Base-by-base conservation (phyloP, 179 eudicot genomes). In the Patellifolia procumbens region DNA sequence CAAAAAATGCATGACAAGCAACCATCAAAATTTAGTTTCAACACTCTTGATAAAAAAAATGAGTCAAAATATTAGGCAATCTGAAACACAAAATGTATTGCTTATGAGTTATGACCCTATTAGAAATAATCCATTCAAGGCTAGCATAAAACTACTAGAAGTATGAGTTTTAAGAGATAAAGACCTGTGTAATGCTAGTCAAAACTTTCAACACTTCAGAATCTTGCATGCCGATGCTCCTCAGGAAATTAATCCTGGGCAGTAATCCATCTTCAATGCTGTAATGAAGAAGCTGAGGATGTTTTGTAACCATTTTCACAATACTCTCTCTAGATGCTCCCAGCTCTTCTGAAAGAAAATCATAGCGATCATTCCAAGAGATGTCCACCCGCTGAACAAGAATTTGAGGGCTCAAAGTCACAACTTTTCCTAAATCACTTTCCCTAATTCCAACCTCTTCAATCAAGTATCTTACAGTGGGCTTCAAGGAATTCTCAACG, bases 211-310 rank as follows among this genome's bases (percentile, higher is more conserved):
- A 69, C 77, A 92, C 89, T 22, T 91, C 97, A 49, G 91, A 80
- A 81, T 92, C 86, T 55, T 80, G 69, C 96, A 94, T 83, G 68
- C 98, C 98, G 75, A 92, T 91, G 82, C 96, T 92, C 83, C 98
- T 87, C 53, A 94, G 80, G 84, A 94, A 94, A 55, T 91, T 86
- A 78, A 94, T 92, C 73, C 97, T 84, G 2, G 97, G 99, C 28
- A 85, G 84, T 55, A 95, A 80, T 48, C 97, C 97, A 78, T 87
- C 97, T 85, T 90, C 92, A 68, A 95, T 91, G 86, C 99, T 93
- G 87, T 95, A 95, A 75, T 93, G 99, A 70, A 95, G 97, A 28
- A 95, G 87, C 81, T 95, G 97, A 35, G 99, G 99, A 79, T 95
- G 99, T 75, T 93, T 95, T 0, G 84, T 85, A 76, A 95, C 95